Conservation (phyloP, 31 red algal genomes). For the Asparagopsis taxiformis region DNA sequence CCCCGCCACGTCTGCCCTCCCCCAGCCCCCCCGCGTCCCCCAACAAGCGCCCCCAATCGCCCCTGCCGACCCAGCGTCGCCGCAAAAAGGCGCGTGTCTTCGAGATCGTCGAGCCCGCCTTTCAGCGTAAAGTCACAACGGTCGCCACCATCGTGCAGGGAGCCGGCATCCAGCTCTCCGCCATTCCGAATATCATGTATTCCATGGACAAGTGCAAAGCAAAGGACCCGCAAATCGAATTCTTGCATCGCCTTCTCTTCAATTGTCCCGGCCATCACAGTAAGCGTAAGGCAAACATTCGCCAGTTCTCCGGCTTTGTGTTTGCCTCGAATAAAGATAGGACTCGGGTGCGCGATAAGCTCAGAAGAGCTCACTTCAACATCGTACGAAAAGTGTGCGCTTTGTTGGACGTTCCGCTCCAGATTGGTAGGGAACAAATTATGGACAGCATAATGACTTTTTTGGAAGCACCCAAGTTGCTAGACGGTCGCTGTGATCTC, state of each 20-base stretch:
- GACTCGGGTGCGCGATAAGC: constrained; percentile 19
- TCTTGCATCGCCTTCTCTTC: constrained; percentile 48
- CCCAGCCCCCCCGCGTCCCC: constrained; percentile 1
- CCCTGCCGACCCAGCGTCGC: constrained; percentile 1
- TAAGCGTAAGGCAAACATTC: constrained; percentile 24
- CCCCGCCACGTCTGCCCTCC: not conserved
- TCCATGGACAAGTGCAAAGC: not conserved
- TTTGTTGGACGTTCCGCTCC: constrained; percentile 25
- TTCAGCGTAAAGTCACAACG: not conserved
- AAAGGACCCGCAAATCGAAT: constrained; percentile 27
- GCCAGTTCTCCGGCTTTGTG: constrained; percentile 30
- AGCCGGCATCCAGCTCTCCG: constrained; percentile 5
- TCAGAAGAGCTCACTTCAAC: constrained; percentile 25
- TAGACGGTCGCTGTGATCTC: constrained; percentile 18
- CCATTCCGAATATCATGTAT: constrained; percentile 39
- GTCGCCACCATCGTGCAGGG: constrained; percentile 1
- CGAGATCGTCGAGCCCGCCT: constrained; percentile 5
- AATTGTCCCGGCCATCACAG: constrained; percentile 17
- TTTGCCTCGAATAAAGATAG: constrained; percentile 22
- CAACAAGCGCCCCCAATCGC: not conserved
- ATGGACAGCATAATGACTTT: too few species aligned
- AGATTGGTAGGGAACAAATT: not conserved
- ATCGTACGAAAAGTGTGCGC: constrained; percentile 16
- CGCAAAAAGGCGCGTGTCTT: constrained; percentile 30
- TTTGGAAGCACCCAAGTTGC: constrained; percentile 19